Base-by-base conservation (phyloP, 2,329 filamentous ascomycete species). In the Neonectria neomacrospora region DNA sequence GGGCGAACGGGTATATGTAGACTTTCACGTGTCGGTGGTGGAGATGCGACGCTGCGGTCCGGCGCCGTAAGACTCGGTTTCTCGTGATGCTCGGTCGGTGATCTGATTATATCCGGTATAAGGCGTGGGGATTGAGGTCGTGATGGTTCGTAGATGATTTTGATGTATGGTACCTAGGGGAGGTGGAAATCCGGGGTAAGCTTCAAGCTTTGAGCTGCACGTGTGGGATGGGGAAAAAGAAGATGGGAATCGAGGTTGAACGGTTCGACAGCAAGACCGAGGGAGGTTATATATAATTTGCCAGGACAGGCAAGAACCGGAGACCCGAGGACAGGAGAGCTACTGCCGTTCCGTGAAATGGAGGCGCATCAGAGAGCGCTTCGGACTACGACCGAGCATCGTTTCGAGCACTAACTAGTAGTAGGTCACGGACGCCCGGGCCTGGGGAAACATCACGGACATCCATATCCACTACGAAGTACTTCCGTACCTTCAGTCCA, bases 11-110 rank as follows among this genome's bases (percentile, higher is more conserved):
- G 44, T 67, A 64, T 66, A 56, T 61, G 51, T 51, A 55, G 58
- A 67, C 71, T 76, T 77, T 77, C 76, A 77, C 76, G 73, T 77
- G 76, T 76, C 74, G 76, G 67, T 55, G 54, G 64, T 59, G 53
- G 50, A 61, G 53, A 64, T 60, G 61, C 63, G 66, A 67, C 56
- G 61, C 53, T 59, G 58, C 50, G 59, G 50, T 52, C 58, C 34
- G 62, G 58, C 63, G 61, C 58, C 58, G 52, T 54, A 45, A 39
- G 37, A 12, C 37, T 56, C 23, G 51, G 30, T 56, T 48, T 37
- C 28, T 26, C 12, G 44, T 32, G 20, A 55, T 37, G 18, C 20
- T 44, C 47, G 59, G 41, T 59, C 47, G 53, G 59, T 51, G 52
- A 51, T 62, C 55, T 52, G 55, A 45, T 54, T 52, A 59, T 42